These are phyloP conservation scores for Podospora sp. DNA, from an alignment of 495 filamentous ascomycete genomes.

Conservation along the genomic window DNA sequence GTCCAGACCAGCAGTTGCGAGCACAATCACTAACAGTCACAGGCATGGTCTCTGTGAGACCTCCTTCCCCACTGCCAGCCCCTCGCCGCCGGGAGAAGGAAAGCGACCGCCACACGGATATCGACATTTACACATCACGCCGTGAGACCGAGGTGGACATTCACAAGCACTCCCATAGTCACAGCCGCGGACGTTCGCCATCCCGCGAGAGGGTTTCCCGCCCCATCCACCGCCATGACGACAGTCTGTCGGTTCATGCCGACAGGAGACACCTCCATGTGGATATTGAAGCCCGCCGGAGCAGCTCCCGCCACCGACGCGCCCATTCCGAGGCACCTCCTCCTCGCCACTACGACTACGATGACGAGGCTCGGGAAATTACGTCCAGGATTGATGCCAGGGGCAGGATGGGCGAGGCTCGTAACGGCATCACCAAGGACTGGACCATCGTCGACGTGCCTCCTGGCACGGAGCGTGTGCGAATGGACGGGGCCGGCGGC, in stretches of 20 bases:
- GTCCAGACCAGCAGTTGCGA: not conserved
- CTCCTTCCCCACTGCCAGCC: slow-evolving; percentile 52
- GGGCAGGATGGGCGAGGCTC: slow-evolving; percentile 66
- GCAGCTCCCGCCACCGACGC: slow-evolving; percentile 38
- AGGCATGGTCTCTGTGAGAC: slow-evolving; percentile 48
- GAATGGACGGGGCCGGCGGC: slow-evolving; percentile 73
- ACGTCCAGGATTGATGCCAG: slow-evolving; percentile 60
- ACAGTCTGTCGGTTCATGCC: slow-evolving; percentile 45
- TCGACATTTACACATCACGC: slow-evolving; percentile 54
- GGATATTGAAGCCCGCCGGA: slow-evolving; percentile 50
- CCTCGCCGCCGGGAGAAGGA: slow-evolving; percentile 32
- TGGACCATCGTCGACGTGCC: slow-evolving; percentile 81
- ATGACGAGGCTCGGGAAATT: slow-evolving; percentile 66
- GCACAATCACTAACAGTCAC: slow-evolving; percentile 18
- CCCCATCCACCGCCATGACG: slow-evolving; percentile 34
- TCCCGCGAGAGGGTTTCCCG: slow-evolving; percentile 39
- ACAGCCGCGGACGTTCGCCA: slow-evolving; percentile 34
- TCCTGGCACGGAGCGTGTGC: slow-evolving; percentile 73
- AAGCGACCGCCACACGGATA: slow-evolving; percentile 50
- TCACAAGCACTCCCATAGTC: slow-evolving; percentile 38
- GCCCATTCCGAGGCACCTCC: slow-evolving; percentile 53
- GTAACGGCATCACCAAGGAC: slow-evolving; percentile 66
- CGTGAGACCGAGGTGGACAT: slow-evolving; percentile 55
- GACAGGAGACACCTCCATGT: slow-evolving; percentile 64
- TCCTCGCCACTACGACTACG: slow-evolving; percentile 40